phyloP scores from a whole-genome alignment of 352 stramenopile genomes.

The Pythium aphanidermatum region DNA sequence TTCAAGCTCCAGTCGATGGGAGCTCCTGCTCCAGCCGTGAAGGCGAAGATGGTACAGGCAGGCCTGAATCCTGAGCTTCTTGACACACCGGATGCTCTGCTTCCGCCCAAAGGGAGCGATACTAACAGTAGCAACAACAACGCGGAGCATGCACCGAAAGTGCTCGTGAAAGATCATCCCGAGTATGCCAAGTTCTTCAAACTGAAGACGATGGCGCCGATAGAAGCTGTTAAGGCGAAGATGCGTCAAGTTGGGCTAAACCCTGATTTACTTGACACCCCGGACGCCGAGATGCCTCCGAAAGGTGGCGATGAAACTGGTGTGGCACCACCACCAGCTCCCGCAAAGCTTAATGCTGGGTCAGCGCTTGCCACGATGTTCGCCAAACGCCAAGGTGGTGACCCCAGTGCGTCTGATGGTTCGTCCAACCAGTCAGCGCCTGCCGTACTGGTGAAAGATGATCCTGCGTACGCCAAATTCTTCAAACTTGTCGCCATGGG shows the following conservation, averaged over 20 bases:
- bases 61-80: constrained; percentile 76
- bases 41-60: constrained; percentile 67
- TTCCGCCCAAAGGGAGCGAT: constrained; percentile 17
- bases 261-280: constrained; percentile 61
- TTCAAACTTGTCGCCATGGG: constrained; percentile 70
- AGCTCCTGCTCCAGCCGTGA: constrained; percentile 40
- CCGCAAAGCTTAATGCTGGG: constrained; percentile 9
- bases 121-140: constrained; percentile 8
- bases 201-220: constrained; percentile 52
- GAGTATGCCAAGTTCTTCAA: constrained; percentile 73
- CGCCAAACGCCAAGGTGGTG: constrained; percentile 6
- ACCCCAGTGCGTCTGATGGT: neutral
- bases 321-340: constrained; percentile 8
- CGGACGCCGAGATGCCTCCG: constrained; percentile 31
- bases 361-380: constrained; percentile 17
- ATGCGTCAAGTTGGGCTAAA: constrained; percentile 53
- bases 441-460: constrained; percentile 47
- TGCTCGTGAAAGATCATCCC: constrained; percentile 55
- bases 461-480: constrained; percentile 62
- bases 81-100: constrained; percentile 48
- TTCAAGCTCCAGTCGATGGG: constrained; percentile 66
- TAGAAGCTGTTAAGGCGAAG: constrained; percentile 47
- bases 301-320: constrained; percentile 3
- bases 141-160: constrained; percentile 6
- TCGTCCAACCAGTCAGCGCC: constrained; percentile 3